A percentile compares a stretch with the other conserved stretches of the same genome.
phyloP scores from a whole-genome alignment of 1,284 basidiomycete genomes.

The Phlebopus sp. region DNA sequence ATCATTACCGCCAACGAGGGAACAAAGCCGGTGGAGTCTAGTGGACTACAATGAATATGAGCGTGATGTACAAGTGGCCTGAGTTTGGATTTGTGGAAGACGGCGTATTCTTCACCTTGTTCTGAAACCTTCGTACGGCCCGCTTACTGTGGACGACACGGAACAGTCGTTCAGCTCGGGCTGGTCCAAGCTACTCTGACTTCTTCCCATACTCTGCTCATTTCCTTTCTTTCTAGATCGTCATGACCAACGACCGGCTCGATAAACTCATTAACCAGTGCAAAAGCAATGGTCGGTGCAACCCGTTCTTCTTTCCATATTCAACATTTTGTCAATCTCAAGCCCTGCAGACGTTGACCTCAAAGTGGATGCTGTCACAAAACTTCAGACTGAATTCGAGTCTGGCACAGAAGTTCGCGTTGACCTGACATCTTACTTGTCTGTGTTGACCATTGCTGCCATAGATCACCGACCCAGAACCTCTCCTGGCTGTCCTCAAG shows the following conservation, averaged over 20 bases:
- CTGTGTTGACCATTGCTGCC: constrained; percentile 14
- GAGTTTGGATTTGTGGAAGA: too few species aligned
- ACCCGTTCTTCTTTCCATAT: neutral
- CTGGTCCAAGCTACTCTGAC: constrained; percentile 17
- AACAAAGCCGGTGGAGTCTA: too few species aligned
- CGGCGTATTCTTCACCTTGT: constrained; percentile 3
- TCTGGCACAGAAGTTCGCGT: constrained; percentile 58
- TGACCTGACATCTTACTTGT: constrained; percentile 8
- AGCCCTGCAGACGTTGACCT: constrained; percentile 63
- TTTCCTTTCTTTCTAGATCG: constrained; percentile 15
- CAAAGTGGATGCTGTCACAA: constrained; percentile 74
- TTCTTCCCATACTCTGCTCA: constrained; percentile 11
- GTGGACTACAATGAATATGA: too few species aligned
- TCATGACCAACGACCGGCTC: constrained; percentile 54
- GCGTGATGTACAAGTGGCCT: too few species aligned
- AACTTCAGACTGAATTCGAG: constrained; percentile 72
- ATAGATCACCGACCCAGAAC: constrained; percentile 69
- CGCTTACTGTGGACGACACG: constrained; percentile 4
- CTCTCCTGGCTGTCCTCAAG: constrained; percentile 67
- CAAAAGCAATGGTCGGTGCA: constrained; percentile 60
- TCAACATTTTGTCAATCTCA: constrained; percentile 9
- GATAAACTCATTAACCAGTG: constrained; percentile 66
- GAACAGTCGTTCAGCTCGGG: constrained; percentile 19
- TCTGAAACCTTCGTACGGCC: constrained; percentile 5
- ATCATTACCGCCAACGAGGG: too few species aligned